phyloP scores from a whole-genome alignment of 2,329 filamentous ascomycete genomes.

The Xylaria hypoxylon region DNA sequence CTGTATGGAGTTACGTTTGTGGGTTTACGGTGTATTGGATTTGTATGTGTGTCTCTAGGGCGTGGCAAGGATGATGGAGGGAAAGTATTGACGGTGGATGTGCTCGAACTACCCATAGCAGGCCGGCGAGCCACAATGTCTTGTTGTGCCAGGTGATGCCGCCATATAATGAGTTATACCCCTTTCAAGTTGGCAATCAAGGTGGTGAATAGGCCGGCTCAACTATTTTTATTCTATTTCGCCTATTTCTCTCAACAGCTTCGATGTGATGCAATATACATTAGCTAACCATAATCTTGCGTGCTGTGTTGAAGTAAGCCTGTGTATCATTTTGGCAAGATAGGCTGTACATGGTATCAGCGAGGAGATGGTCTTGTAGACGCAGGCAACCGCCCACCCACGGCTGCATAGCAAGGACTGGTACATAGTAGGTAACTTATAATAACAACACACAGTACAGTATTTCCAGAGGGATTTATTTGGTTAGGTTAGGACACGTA shows the following conservation, averaged over 20 bases:
- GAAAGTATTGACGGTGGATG: conserved; percentile 8
- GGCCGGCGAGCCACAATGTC: background rate
- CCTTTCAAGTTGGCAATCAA: conserved; percentile 15
- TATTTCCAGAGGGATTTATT: background rate
- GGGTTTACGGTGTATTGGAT: conserved; percentile 3
- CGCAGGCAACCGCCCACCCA: conserved; percentile 3
- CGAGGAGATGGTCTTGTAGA: conserved; percentile 2
- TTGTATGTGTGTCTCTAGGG: conserved; percentile 35
- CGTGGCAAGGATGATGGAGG: conserved; percentile 39
- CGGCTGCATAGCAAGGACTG: background rate
- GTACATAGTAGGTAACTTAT: background rate
- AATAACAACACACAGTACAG: background rate
- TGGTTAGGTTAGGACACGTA: too few relatives aligned
- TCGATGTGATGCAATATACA: background rate
- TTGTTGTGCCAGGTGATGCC: conserved; percentile 26
- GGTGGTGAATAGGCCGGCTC: background rate
- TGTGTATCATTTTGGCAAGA: background rate
- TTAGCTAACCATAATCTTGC: background rate
- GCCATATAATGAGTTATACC: conserved; percentile 32
- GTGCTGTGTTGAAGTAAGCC: background rate
- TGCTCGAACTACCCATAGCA: conserved; percentile 23
- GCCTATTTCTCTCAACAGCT: background rate
- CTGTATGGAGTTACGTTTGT: conserved; percentile 1
- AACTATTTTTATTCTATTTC: background rate
- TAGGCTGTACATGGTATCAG: background rate